These are phyloP conservation scores for Lachancea sp. DNA, from an alignment of 805 yeast genomes.

Conservation along the genomic window DNA sequence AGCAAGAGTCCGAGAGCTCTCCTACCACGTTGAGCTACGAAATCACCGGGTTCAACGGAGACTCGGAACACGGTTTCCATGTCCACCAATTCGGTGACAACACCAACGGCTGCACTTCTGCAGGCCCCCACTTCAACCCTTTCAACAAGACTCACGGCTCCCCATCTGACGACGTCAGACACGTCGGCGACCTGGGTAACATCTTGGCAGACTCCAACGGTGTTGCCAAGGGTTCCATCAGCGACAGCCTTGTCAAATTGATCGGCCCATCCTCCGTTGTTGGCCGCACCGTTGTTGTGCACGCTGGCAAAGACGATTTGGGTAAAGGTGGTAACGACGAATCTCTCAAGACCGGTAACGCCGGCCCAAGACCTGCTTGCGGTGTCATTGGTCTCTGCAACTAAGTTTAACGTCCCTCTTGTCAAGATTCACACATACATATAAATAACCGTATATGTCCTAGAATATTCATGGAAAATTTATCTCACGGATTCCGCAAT, in stretches of 20 bases:
- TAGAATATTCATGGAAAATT: no score
- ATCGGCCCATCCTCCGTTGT: conserved; percentile 81
- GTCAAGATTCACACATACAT: neutral
- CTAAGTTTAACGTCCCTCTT: conserved; percentile 5
- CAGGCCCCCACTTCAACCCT: conserved; percentile 97
- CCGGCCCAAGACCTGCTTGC: conserved; percentile 97
- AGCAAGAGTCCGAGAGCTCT: conserved; percentile 69
- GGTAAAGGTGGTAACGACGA: conserved; percentile 92
- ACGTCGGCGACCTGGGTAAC: conserved; percentile 90
- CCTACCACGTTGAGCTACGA: conserved; percentile 88
- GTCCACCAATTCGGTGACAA: conserved; percentile 95
- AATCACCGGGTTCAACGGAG: conserved; percentile 80
- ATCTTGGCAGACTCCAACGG: conserved; percentile 81
- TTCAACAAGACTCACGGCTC: conserved; percentile 86
- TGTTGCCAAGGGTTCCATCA: conserved; percentile 83
- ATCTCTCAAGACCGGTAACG: conserved; percentile 92
- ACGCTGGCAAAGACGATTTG: conserved; percentile 86
- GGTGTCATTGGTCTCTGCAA: conserved; percentile 77
- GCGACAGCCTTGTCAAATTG: conserved; percentile 71
- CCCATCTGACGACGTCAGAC: conserved; percentile 51
- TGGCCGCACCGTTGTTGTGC: conserved; percentile 95
- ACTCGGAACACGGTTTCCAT: conserved; percentile 95
- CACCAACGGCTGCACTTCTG: conserved; percentile 96
- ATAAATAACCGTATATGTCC: no score
- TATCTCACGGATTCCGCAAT: no score